phyloP scores from a whole-genome alignment of 306 rosid genomes.

The Macrotyloma uniflorum region DNA sequence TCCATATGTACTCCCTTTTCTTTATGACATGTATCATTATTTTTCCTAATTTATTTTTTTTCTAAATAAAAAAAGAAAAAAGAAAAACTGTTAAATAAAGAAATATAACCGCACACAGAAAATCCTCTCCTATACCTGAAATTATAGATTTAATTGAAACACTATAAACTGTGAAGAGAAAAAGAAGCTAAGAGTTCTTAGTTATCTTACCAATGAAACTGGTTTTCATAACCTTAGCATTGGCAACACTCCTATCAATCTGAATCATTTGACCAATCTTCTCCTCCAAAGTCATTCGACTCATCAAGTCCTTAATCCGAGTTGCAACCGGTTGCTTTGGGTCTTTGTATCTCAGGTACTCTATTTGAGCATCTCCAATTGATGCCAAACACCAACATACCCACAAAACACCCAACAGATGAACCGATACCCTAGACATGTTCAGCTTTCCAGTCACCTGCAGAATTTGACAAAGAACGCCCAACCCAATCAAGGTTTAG shows the following conservation, averaged over 20 bases:
- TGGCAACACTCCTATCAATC: conserved; percentile 91
- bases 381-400: conserved; percentile 59
- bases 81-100: not conserved
- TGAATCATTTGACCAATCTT: conserved; percentile 98
- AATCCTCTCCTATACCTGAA: not conserved
- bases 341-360: conserved; percentile 75
- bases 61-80: not conserved
- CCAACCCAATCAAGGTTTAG: conserved; percentile 24
- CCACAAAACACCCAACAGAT: conserved; percentile 51
- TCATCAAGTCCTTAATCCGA: conserved; percentile 77
- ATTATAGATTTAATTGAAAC: conserved; percentile 3
- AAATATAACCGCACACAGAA: not conserved
- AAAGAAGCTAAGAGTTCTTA: conserved; percentile 25
- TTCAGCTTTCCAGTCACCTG: conserved; percentile 44
- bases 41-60: not conserved
- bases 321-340: conserved; percentile 58
- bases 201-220: conserved; percentile 70
- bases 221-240: conserved; percentile 62
- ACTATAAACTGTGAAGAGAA: not conserved
- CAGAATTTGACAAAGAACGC: conserved; percentile 29
- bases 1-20: not conserved
- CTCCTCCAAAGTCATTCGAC: conserved; percentile 86
- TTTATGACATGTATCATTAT: not conserved
- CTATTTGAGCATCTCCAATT: conserved; percentile 56
- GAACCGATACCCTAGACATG: conserved; percentile 54